A percentile compares a stretch with the other conserved stretches of the same genome.
Evolutionary conservation across 2,329 filamentous ascomycete species (phyloP).

Genomic region (Metarhizium rileyi): DNA sequence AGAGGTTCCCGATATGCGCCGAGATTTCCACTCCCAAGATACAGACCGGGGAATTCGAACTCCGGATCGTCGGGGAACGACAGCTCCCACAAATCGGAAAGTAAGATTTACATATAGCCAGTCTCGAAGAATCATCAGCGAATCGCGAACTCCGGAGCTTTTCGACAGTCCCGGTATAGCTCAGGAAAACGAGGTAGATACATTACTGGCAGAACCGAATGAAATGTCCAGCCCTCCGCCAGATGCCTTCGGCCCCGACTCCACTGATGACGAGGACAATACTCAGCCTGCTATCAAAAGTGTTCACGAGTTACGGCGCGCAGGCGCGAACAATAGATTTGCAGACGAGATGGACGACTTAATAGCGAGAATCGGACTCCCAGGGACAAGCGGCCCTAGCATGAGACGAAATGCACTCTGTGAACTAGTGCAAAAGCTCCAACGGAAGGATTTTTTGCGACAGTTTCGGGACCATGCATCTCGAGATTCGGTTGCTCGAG

Average conservation of each 20-base stretch:
- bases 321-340: constrained; percentile 56
- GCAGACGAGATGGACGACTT: constrained; percentile 57
- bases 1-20: neutral
- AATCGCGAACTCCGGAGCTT: constrained; percentile 17
- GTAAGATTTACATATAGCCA: constrained; percentile 27
- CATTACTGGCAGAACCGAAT: constrained; percentile 10
- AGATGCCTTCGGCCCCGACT: constrained; percentile 17
- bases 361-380: constrained; percentile 47
- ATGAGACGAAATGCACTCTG: constrained; percentile 49
- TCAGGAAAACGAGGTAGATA: constrained; percentile 12
- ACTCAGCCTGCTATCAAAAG: constrained; percentile 45
- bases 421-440: constrained; percentile 49
- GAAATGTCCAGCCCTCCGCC: constrained; percentile 14
- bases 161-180: constrained; percentile 8
- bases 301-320: constrained; percentile 56
- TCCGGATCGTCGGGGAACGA: constrained; percentile 14
- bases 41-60: neutral
- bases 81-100: constrained; percentile 19
- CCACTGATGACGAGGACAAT: constrained; percentile 30
- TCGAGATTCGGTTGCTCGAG: constrained; percentile 57
- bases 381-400: constrained; percentile 35
- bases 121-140: constrained; percentile 19
- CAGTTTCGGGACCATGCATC: constrained; percentile 68
- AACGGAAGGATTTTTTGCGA: constrained; percentile 51
- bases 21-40: constrained; percentile 3